phyloP scores from a whole-genome alignment of 2,329 filamentous ascomycete species.

The Huntiella savannae region DNA sequence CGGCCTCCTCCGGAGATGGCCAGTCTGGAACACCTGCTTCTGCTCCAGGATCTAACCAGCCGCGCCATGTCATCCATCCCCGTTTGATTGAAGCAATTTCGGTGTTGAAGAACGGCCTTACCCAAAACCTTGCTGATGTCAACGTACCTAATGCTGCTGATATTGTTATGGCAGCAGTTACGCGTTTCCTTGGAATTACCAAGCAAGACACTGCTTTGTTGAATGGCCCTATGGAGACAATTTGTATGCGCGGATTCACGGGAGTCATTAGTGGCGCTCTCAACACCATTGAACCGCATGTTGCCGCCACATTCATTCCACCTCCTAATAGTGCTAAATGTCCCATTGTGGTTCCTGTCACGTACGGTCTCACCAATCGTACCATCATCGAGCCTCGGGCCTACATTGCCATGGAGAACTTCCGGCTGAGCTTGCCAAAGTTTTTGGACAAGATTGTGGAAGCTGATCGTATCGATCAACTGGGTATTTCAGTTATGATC shows the following conservation, averaged over 20 bases:
- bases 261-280: slow-evolving; percentile 26
- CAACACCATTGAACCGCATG: slow-evolving; percentile 18
- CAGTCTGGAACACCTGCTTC: slow-evolving; percentile 7
- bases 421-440: slow-evolving; percentile 26
- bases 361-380: slow-evolving; percentile 15
- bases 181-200: slow-evolving; percentile 30
- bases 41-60: neutral
- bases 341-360: slow-evolving; percentile 8
- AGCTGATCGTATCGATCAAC: slow-evolving; percentile 24
- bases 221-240: slow-evolving; percentile 28
- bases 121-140: slow-evolving; percentile 26
- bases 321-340: slow-evolving; percentile 14
- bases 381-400: slow-evolving; percentile 22
- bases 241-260: slow-evolving; percentile 25
- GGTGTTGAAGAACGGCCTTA: slow-evolving; percentile 28
- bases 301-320: slow-evolving; percentile 16
- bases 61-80: slow-evolving; percentile 25
- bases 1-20: slow-evolving; percentile 6
- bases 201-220: slow-evolving; percentile 20
- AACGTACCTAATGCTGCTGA: slow-evolving; percentile 25
- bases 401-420: slow-evolving; percentile 23
- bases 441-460: slow-evolving; percentile 24
- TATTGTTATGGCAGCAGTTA: slow-evolving; percentile 33
- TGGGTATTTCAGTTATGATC: slow-evolving; percentile 31
- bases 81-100: slow-evolving; percentile 24